Percentiles rank a stretch among this genome's conserved stretches.
Evolutionary conservation across 129 eudicot species (phyloP).

Genomic region (Sambucus nigra): DNA sequence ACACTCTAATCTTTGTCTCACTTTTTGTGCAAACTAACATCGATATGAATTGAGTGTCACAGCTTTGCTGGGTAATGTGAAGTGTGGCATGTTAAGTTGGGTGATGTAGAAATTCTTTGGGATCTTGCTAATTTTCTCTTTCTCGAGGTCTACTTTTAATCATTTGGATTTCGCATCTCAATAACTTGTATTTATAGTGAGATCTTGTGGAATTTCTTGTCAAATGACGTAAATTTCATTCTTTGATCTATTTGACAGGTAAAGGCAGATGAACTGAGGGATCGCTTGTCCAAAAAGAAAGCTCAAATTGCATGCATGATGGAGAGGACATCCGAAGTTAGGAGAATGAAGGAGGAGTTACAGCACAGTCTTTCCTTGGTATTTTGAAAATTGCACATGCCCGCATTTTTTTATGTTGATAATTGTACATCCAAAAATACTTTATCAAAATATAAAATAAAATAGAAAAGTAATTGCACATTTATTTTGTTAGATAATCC

Average conservation of each 20-base stretch:
- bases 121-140: not conserved
- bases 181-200: slow-evolving; percentile 1
- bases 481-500: too few species aligned
- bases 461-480: too few species aligned
- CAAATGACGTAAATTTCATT: not conserved
- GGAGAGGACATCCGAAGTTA: slow-evolving; percentile 60
- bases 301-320: slow-evolving; percentile 45
- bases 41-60: not conserved
- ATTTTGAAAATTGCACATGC: slow-evolving; percentile 12
- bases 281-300: slow-evolving; percentile 49
- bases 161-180: not conserved
- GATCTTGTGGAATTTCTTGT: not conserved
- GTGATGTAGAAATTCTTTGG: not conserved
- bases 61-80: not conserved
- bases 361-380: slow-evolving; percentile 62
- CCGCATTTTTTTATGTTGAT: not conserved
- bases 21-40: not conserved
- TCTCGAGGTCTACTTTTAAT: not conserved
- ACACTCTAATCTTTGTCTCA: not conserved
- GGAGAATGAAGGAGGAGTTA: slow-evolving; percentile 47
- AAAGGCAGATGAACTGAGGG: slow-evolving; percentile 49
- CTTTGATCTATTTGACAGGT: slow-evolving; percentile 35
- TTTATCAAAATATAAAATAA: too few species aligned
- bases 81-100: not conserved
- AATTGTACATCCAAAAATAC: too few species aligned